phyloP scores from a whole-genome alignment of 441 rosid species.

The Cnidoscolus chayamansa region DNA sequence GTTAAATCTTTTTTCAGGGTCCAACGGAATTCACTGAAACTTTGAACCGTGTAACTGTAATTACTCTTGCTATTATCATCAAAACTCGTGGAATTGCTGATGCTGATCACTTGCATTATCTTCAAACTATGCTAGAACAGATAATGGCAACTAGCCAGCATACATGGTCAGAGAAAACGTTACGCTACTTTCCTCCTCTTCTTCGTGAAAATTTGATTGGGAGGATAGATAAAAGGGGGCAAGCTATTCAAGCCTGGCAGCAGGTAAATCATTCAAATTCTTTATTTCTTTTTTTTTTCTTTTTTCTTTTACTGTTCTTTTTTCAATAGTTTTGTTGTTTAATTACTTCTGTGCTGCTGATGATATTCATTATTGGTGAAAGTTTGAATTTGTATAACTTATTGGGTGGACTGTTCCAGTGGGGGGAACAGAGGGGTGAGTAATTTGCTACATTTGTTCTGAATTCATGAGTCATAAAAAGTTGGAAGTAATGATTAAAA shows the following conservation, averaged over 20 bases:
- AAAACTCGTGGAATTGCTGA: conserved; percentile 98
- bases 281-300: not conserved
- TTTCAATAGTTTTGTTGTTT: not conserved
- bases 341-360: not conserved
- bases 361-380: conserved; percentile 12
- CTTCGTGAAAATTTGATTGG: conserved; percentile 68
- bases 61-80: conserved; percentile 89
- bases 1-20: conserved; percentile 54
- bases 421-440: no score
- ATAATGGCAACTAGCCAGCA: conserved; percentile 87
- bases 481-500: no score
- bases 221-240: conserved; percentile 68
- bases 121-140: conserved; percentile 90
- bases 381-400: no score
- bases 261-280: conserved; percentile 41
- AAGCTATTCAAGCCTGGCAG: conserved; percentile 83
- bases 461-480: no score
- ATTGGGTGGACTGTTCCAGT: no score
- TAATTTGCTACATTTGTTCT: no score
- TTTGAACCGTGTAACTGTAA: conserved; percentile 74
- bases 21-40: conserved; percentile 98
- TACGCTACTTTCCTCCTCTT: conserved; percentile 80
- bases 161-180: conserved; percentile 92
- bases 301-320: not conserved
- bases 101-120: conserved; percentile 87